These are phyloP conservation scores for Alternaria gaisen DNA, from an alignment of 2,329 filamentous ascomycete genomes.

Conservation along the genomic window DNA sequence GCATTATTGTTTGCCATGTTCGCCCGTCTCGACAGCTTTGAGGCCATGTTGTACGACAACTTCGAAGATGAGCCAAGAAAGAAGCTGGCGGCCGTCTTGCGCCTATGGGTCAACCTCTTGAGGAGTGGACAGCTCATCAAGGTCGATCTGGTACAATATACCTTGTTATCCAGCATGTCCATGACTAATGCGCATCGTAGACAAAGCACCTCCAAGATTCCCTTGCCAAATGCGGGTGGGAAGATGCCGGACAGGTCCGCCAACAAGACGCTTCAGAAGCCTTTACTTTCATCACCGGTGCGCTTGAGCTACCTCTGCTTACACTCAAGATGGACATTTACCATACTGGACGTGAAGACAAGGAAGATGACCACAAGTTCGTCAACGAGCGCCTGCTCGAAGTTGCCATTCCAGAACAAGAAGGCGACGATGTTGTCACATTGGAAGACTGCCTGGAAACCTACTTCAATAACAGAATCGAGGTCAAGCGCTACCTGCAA, in stretches of 20 bases:
- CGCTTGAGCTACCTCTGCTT: slow-evolving; percentile 83
- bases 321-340: slow-evolving; percentile 95
- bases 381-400: slow-evolving; percentile 91
- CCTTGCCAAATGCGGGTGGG: slow-evolving; percentile 86
- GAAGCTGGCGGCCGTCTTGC: slow-evolving; percentile 78
- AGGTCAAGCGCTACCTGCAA: slow-evolving; percentile 80
- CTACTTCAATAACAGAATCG: slow-evolving; percentile 94
- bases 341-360: slow-evolving; percentile 84
- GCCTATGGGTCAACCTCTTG: slow-evolving; percentile 93
- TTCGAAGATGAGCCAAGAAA: slow-evolving; percentile 76
- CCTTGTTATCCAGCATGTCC: not conserved
- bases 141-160: slow-evolving; percentile 74
- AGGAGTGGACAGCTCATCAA: slow-evolving; percentile 85
- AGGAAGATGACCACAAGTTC: slow-evolving; percentile 90
- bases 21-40: slow-evolving; percentile 85
- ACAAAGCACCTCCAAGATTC: slow-evolving; percentile 84
- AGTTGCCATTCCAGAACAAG: slow-evolving; percentile 82
- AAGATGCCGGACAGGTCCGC: slow-evolving; percentile 75
- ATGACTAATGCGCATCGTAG: slow-evolving; percentile 54
- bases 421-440: slow-evolving; percentile 73
- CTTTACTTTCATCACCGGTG: slow-evolving; percentile 93
- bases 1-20: slow-evolving; percentile 96
- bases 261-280: slow-evolving; percentile 97
- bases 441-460: slow-evolving; percentile 91
- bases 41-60: slow-evolving; percentile 85